Evolutionary conservation across 2,329 filamentous ascomycete species (phyloP).

Genomic region (Colletotrichum tropicale): DNA sequence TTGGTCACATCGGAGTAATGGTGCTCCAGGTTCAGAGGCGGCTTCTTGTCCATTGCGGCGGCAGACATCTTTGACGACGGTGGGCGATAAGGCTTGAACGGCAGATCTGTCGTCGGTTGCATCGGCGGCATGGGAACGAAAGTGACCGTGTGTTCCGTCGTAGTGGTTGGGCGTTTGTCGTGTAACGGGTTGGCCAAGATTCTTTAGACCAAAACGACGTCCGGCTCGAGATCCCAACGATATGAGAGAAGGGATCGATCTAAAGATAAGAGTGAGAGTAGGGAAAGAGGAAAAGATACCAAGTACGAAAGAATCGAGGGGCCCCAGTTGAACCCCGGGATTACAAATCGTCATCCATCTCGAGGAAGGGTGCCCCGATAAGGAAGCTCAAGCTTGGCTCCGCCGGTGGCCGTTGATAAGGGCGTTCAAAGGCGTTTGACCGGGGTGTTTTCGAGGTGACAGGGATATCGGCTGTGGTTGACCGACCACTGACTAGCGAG

Average conservation of each 20-base stretch:
- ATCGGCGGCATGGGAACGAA: not conserved
- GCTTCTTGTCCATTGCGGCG: constrained; percentile 1
- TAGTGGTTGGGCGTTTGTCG: not conserved
- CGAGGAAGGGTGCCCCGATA: not conserved
- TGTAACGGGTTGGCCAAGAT: not conserved
- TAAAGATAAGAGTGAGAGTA: not conserved
- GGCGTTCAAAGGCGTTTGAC: not conserved
- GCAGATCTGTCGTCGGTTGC: not conserved
- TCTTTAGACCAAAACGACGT: not conserved
- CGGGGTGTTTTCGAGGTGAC: not conserved
- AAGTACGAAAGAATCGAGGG: not conserved
- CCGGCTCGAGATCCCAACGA: not conserved
- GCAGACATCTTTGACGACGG: not conserved
- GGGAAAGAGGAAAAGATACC: not conserved
- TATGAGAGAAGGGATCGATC: not conserved
- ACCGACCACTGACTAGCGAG: not conserved
- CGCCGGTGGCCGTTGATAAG: constrained; percentile 5
- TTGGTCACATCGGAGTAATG: constrained; percentile 75
- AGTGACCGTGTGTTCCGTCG: not conserved
- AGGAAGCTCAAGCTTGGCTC: constrained; percentile 13
- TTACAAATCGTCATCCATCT: constrained; percentile 21
- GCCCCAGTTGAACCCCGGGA: not conserved
- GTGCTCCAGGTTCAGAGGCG: constrained; percentile 78
- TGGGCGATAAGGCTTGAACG: not conserved
- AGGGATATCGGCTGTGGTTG: not conserved